A percentile compares a stretch with the other conserved stretches of the same genome.
Conservation (phyloP, 225 moss, liverwort and hornwort species). For the Rhytidiadelphus loreus region DNA sequence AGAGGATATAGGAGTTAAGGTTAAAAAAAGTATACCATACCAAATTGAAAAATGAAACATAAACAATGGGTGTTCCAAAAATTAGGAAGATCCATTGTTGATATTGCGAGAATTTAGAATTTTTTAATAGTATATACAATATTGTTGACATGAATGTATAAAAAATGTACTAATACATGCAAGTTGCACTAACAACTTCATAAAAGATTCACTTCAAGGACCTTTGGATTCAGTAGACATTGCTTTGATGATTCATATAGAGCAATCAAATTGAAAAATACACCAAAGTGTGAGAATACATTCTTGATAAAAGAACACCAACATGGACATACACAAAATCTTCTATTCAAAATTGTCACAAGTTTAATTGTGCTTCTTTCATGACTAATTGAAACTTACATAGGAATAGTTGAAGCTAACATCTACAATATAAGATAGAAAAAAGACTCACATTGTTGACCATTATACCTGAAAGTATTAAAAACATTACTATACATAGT, state of each 20-base stretch:
- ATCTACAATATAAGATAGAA: not conserved
- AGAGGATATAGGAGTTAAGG: fast-evolving
- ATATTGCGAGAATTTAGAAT: not conserved
- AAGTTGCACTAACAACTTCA: not conserved
- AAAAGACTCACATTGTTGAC: not conserved
- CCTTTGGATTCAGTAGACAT: not conserved
- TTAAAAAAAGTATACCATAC: fast-evolving
- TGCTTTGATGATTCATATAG: not conserved
- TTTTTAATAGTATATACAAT: not conserved
- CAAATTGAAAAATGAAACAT: not conserved
- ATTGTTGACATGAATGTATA: fast-evolving
- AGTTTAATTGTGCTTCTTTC: no score
- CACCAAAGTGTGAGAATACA: not conserved
- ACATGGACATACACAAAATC: no score
- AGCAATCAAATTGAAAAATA: not conserved
- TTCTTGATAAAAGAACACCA: not conserved
- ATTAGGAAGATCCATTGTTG: not conserved
- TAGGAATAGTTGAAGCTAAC: not conserved
- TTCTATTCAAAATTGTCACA: no score
- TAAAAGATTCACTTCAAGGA: not conserved
- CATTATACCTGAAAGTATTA: not conserved
- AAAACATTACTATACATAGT: not conserved
- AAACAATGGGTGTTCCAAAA: no score
- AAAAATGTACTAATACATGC: not conserved
- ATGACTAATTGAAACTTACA: no score